These are phyloP conservation scores for Sclerotinia borealis DNA, from an alignment of 2,329 filamentous ascomycete species.

Conservation along the genomic window DNA sequence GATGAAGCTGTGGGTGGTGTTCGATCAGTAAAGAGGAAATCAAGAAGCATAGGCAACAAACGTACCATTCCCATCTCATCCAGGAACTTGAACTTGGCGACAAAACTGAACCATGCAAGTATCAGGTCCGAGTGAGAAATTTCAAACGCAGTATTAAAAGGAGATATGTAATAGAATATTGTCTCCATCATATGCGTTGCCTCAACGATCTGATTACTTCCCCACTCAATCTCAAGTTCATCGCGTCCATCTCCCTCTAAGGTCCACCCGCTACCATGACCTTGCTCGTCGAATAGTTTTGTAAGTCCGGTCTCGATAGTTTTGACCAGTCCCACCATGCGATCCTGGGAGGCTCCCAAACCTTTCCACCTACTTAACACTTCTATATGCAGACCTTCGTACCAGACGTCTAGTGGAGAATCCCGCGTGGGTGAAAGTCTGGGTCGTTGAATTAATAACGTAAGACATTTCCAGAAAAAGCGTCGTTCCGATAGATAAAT, in stretches of 20 bases:
- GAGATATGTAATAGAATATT: constrained; percentile 63
- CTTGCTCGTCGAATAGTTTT: constrained; percentile 29
- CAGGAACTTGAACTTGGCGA: constrained; percentile 62
- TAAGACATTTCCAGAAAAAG: constrained; percentile 55
- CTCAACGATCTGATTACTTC: constrained; percentile 59
- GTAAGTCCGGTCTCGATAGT: constrained; percentile 44
- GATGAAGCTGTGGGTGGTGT: constrained; percentile 19
- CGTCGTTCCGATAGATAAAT: constrained; percentile 68
- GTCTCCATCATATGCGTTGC: constrained; percentile 68
- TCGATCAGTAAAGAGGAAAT: constrained; percentile 7
- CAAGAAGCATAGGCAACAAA: neutral
- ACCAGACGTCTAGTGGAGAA: neutral
- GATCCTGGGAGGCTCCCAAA: constrained; percentile 10
- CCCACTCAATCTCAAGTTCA: constrained; percentile 53
- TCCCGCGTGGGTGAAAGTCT: neutral
- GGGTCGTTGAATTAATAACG: constrained; percentile 5
- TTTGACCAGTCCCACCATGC: constrained; percentile 39
- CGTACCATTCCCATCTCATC: constrained; percentile 51
- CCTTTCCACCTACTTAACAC: constrained; percentile 5
- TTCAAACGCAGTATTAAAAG: constrained; percentile 37
- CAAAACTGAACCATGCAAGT: constrained; percentile 65
- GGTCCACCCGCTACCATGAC: constrained; percentile 41
- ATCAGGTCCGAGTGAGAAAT: constrained; percentile 55
- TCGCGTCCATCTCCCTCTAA: constrained; percentile 42
- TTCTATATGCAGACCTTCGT: neutral